Percentiles rank a stretch among this genome's conserved stretches.
Conservation (phyloP, 306 rosid species). For the Pyrus pyrifolia region DNA sequence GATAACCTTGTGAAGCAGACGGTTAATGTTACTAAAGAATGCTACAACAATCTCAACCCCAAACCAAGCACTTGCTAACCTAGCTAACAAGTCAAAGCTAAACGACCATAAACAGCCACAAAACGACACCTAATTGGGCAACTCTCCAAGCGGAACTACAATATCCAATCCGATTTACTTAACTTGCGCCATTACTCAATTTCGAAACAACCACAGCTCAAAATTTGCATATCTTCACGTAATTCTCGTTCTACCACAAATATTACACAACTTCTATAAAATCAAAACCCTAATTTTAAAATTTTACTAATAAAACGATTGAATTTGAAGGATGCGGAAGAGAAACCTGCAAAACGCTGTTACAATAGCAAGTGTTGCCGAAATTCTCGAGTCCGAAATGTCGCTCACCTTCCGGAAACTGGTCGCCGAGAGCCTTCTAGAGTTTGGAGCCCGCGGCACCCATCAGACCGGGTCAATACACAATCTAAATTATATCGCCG, state of each 20-base stretch:
- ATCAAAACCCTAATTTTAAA: slow-evolving; percentile 7
- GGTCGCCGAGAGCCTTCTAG: slow-evolving; percentile 98
- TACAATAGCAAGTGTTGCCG: slow-evolving; percentile 97
- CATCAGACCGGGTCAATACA: slow-evolving; percentile 43
- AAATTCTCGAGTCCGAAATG: slow-evolving; percentile 97
- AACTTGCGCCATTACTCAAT: not conserved
- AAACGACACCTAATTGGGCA: not conserved
- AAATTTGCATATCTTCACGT: not conserved
- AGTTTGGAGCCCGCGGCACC: slow-evolving; percentile 99
- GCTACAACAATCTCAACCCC: not conserved
- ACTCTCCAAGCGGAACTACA: not conserved
- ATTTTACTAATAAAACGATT: not conserved
- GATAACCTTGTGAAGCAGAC: not conserved
- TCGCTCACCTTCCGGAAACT: slow-evolving; percentile 98
- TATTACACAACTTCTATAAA: not conserved
- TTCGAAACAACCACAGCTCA: not conserved
- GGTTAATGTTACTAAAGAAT: not conserved
- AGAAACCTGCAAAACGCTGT: slow-evolving; percentile 93
- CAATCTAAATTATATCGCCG: slow-evolving; percentile 12
- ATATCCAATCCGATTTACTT: not conserved
- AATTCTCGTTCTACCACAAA: not conserved
- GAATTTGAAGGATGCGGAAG: not conserved
- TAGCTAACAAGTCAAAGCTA: not conserved
- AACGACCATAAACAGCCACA: not conserved
- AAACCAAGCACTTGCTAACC: not conserved